Percentiles rank a stretch among this genome's conserved stretches.
Evolutionary conservation across 495 filamentous ascomycete genomes (phyloP).

Genomic region (Ramalina intermedia): DNA sequence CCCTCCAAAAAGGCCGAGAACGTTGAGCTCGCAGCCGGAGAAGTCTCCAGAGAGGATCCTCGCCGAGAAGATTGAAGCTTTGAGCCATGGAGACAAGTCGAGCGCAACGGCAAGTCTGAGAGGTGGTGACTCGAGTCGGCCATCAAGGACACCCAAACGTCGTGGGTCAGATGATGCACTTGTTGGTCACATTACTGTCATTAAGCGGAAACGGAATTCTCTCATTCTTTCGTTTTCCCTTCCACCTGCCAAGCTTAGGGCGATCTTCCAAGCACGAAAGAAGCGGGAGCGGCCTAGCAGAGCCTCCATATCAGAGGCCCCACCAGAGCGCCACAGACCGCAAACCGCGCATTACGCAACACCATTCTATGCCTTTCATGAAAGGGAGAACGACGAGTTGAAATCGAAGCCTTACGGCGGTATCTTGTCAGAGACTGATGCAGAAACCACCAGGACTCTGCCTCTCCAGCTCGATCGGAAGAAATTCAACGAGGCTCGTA

Average conservation of each 20-base stretch:
- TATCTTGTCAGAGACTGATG: conserved; percentile 75
- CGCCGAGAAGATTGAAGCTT: conserved; percentile 14
- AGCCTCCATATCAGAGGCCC: conserved; percentile 27
- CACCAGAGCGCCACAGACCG: conserved; percentile 27
- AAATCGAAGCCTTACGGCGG: conserved; percentile 94
- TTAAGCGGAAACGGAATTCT: conserved; percentile 24
- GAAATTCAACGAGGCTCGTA: conserved; percentile 73
- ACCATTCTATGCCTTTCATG: conserved; percentile 71
- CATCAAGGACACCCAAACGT: conserved; percentile 22
- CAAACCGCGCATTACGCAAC: conserved; percentile 44
- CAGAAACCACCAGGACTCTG: conserved; percentile 78
- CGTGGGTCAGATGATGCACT: conserved; percentile 19
- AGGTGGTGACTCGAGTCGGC: conserved; percentile 5
- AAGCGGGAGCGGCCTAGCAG: conserved; percentile 15
- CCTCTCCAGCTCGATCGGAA: conserved; percentile 66
- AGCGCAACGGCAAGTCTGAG: neutral
- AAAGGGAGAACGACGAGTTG: conserved; percentile 73
- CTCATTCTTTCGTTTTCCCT: conserved; percentile 47
- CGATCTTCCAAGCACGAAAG: conserved; percentile 33
- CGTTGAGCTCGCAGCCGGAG: conserved; percentile 7
- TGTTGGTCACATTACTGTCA: conserved; percentile 17
- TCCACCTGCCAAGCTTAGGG: conserved; percentile 39
- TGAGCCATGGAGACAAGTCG: conserved; percentile 11
- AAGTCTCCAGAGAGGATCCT: conserved; percentile 5
- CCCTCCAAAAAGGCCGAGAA: conserved; percentile 31